Evolutionary conservation across 805 yeast species (phyloP).

Genomic region (Candida lessepsii): DNA sequence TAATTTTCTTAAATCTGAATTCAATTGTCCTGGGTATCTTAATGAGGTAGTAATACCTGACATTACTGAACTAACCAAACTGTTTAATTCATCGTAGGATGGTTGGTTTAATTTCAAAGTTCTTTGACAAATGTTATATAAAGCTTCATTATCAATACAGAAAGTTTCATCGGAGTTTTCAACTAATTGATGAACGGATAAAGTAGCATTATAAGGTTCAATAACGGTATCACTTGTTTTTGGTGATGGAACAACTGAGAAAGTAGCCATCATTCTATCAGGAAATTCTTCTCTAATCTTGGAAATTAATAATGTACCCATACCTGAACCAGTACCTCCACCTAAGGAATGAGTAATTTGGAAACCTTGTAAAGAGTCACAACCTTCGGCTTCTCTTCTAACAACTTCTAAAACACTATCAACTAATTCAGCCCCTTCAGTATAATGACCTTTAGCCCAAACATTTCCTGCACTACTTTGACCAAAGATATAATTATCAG

Average conservation of each 20-base stretch:
- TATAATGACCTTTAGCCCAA: constrained; percentile 97
- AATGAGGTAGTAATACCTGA: constrained; percentile 92
- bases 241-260: constrained; percentile 90
- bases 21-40: constrained; percentile 93
- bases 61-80: constrained; percentile 86
- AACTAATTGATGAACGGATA: constrained; percentile 86
- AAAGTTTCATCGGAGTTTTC: constrained; percentile 91
- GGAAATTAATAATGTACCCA: constrained; percentile 86
- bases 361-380: constrained; percentile 93
- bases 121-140: constrained; percentile 83
- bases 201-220: constrained; percentile 91
- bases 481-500: constrained; percentile 86
- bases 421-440: constrained; percentile 93
- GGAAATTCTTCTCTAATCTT: constrained; percentile 90
- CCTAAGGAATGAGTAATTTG: constrained; percentile 64
- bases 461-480: constrained; percentile 93
- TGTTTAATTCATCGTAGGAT: constrained; percentile 73
- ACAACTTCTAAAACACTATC: constrained; percentile 87
- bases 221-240: constrained; percentile 90
- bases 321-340: constrained; percentile 95
- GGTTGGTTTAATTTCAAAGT: constrained; percentile 83
- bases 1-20: constrained; percentile 86
- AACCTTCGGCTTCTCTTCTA: constrained; percentile 90
- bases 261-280: constrained; percentile 95
- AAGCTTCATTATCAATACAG: constrained; percentile 93